Conservation (phyloP, 345 rosid species). For the Eucalyptus albens region DNA sequence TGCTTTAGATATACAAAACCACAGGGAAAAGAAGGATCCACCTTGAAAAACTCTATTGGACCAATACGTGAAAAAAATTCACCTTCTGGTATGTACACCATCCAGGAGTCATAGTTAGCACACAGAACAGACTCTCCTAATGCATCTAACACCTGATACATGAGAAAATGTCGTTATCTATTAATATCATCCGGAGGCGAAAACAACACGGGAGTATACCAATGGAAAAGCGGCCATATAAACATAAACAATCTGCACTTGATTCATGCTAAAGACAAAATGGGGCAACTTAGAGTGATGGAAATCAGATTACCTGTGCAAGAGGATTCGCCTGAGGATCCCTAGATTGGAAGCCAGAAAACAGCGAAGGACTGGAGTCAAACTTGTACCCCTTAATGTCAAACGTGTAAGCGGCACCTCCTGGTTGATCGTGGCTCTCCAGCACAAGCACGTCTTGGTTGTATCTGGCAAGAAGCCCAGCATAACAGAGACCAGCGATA, state of each 20-base stretch:
- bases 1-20: neutral
- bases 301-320: slow-evolving; percentile 51
- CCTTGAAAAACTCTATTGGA: slow-evolving; percentile 87
- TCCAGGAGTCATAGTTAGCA: slow-evolving; percentile 83
- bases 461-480: slow-evolving; percentile 79
- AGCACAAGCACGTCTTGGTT: slow-evolving; percentile 66
- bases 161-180: neutral
- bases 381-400: slow-evolving; percentile 47
- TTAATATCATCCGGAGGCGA: neutral
- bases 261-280: neutral
- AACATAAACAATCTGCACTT: neutral
- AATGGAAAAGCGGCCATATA: neutral
- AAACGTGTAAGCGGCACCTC: slow-evolving; percentile 85
- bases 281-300: neutral
- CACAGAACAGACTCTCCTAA: slow-evolving; percentile 79
- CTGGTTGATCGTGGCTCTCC: slow-evolving; percentile 84
- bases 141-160: slow-evolving; percentile 71
- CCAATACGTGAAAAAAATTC: slow-evolving; percentile 88
- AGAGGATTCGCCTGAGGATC: slow-evolving; percentile 94
- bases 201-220: neutral
- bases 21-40: neutral
- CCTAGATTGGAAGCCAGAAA: slow-evolving; percentile 81
- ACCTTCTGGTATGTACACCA: slow-evolving; percentile 85
- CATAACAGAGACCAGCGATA: slow-evolving; percentile 80
- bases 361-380: slow-evolving; percentile 91